Percentiles rank a stretch among this genome's conserved stretches.
Evolutionary conservation across 2,329 filamentous ascomycete genomes (phyloP).

Genomic region (Chrysoporthe puriensis): DNA sequence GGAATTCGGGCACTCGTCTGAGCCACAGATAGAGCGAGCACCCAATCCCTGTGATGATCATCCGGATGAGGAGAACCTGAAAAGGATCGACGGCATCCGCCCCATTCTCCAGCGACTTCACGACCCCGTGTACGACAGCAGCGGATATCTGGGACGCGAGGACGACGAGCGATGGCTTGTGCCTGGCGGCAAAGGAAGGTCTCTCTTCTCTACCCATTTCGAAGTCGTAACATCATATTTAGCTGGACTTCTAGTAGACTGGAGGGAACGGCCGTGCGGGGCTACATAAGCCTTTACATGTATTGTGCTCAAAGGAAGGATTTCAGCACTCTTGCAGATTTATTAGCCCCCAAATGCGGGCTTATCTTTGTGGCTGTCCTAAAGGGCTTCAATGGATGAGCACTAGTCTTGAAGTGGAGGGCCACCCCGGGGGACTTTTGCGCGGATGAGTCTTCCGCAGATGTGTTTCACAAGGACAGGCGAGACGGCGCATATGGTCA

Average conservation of each 20-base stretch:
- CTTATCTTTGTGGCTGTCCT: not conserved
- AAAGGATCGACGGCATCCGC: slow-evolving; percentile 18
- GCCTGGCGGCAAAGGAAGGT: slow-evolving; percentile 18
- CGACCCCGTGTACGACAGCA: slow-evolving; percentile 21
- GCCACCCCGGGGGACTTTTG: not conserved
- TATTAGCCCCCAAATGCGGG: not conserved
- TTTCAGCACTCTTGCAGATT: not conserved
- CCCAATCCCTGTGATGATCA: slow-evolving; percentile 71
- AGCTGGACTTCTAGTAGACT: not conserved
- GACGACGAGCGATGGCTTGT: slow-evolving; percentile 22
- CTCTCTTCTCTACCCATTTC: slow-evolving; percentile 16
- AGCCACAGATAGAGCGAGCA: slow-evolving; percentile 76
- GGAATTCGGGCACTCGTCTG: slow-evolving; percentile 67
- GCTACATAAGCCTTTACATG: not conserved
- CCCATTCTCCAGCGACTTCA: slow-evolving; percentile 22
- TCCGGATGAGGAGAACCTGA: slow-evolving; percentile 72
- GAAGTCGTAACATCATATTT: not conserved
- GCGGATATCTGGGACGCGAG: slow-evolving; percentile 25
- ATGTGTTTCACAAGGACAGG: not conserved
- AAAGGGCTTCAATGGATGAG: not conserved
- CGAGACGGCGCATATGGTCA: not conserved
- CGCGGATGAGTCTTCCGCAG: not conserved
- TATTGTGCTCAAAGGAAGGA: not conserved
- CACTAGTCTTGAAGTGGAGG: not conserved
- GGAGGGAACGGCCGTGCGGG: not conserved